Evolutionary conservation across 768 basidiomycete species (phyloP).

Genomic region (Boletus rubroflammeus): DNA sequence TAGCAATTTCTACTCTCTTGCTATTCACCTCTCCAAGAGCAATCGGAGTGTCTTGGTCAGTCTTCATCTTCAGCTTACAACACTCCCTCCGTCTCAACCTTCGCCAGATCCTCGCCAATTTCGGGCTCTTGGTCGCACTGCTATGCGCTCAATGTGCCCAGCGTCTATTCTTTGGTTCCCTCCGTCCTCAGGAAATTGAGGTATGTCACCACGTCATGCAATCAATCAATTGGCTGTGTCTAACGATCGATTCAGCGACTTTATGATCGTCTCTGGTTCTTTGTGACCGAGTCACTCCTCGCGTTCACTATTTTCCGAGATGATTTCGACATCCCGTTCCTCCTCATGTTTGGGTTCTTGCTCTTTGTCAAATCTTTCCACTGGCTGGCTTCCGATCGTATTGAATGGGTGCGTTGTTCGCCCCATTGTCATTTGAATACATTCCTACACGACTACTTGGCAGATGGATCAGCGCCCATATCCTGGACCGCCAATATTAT

Average conservation of each 20-base stretch:
- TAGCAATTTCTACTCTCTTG: slow-evolving; percentile 91
- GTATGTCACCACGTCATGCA: slow-evolving; percentile 39
- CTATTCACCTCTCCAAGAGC: slow-evolving; percentile 90
- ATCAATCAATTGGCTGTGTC: background rate
- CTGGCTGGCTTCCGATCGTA: slow-evolving; percentile 92
- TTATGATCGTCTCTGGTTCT: slow-evolving; percentile 96
- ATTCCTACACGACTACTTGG: slow-evolving; percentile 3
- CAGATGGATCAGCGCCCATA: slow-evolving; percentile 98
- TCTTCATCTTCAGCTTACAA: background rate
- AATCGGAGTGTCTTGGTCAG: slow-evolving; percentile 88
- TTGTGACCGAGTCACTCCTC: slow-evolving; percentile 92
- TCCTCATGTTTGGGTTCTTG: slow-evolving; percentile 90
- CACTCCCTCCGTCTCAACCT: background rate
- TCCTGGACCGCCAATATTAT: slow-evolving; percentile 76
- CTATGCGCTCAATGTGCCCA: slow-evolving; percentile 76
- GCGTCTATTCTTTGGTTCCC: slow-evolving; percentile 84
- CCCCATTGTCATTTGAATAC: background rate
- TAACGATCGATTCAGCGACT: slow-evolving; percentile 61
- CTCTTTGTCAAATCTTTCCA: slow-evolving; percentile 97
- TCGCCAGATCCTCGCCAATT: slow-evolving; percentile 83
- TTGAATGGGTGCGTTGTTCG: slow-evolving; percentile 80
- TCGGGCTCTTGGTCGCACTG: slow-evolving; percentile 74
- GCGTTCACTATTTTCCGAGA: slow-evolving; percentile 98
- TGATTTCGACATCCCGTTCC: slow-evolving; percentile 90
- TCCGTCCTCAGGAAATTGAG: slow-evolving; percentile 89